These are phyloP conservation scores for Saccharomycopsis hybrid DNA, from an alignment of 1,139 yeast genomes.

Conservation along the genomic window DNA sequence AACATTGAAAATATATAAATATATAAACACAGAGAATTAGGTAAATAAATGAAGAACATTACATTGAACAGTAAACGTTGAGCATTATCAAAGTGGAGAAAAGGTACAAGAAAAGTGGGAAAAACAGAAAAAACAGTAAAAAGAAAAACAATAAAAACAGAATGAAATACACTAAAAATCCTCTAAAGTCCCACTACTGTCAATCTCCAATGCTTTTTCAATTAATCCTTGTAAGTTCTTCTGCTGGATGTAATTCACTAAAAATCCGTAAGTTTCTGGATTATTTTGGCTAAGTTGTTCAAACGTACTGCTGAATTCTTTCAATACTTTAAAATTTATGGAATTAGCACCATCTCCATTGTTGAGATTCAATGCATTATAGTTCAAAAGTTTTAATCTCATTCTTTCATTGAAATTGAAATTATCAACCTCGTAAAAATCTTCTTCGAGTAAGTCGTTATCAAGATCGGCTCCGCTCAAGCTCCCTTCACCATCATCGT, in stretches of 20 bases:
- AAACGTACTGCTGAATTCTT: not conserved
- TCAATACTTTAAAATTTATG: not conserved
- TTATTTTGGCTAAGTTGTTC: not conserved
- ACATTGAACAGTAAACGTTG: no score
- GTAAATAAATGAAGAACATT: no score
- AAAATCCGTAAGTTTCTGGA: not conserved
- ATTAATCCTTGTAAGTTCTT: slow-evolving; percentile 1
- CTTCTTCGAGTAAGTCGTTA: slow-evolving; percentile 1
- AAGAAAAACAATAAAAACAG: no score
- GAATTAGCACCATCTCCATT: no score
- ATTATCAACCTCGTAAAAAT: not conserved
- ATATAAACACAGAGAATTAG: no score
- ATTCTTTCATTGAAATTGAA: slow-evolving; percentile 22
- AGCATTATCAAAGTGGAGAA: no score
- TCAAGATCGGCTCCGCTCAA: slow-evolving; percentile 7
- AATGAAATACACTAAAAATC: no score
- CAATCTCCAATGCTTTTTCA: slow-evolving; percentile 2
- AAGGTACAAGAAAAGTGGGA: no score
- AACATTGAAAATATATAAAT: no score
- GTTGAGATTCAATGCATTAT: not conserved
- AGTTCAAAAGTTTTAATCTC: slow-evolving; percentile 10
- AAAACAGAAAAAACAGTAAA: no score
- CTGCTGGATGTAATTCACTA: not conserved
- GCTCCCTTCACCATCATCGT: no score
- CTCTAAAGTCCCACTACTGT: not conserved